Base-by-base conservation (phyloP, 2,329 filamentous ascomycete species). In the Tolypocladium ovalisporum region DNA sequence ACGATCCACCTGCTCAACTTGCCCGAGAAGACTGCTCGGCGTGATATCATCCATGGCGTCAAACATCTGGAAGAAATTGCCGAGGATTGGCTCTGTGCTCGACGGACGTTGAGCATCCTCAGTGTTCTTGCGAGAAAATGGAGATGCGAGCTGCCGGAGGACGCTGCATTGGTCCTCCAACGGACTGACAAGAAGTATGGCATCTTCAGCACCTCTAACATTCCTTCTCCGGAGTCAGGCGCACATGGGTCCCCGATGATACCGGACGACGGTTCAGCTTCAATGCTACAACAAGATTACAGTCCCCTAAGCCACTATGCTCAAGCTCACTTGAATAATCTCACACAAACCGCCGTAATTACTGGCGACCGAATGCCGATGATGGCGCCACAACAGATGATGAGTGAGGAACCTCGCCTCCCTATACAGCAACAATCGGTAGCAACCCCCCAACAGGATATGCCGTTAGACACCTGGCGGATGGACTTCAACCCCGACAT, bases 51-150 rank as follows among this genome's bases (percentile, higher is more conserved):
- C 5, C 92, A 97, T 65, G 91, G 93, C 1, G 81, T 96, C 49
- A 93, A 90, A 66, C 90, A 96, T 61, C 81, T 97, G 1, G 93
- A 97, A 70, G 93, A 97, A 67, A 97, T 99, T 64, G 90, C 90
- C 0, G 92, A 97, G 70, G 88, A 91, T 65, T 99, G 94, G 94
- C 82, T 91, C 1, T 94, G 91, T 65, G 93, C 92, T 12, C 82
- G 92, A 56, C 83, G 93, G 15, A 93, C 92, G 0, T 78, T 97
- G 8, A 84, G 85, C 59, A 96, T 97, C 53, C 78, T 99, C 49
- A 91, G 88, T 63, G 84, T 95, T 4, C 82, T 96, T 15, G 87
- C 88, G 0, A 83, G 85, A n/a, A 94, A 94, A 66, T 97, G 94
- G 92, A 87, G 86, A 22, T 87, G 96, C 49, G 85, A 90, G 57